Base-by-base conservation (phyloP, 1,284 basidiomycete species). In the Irpex sp. region DNA sequence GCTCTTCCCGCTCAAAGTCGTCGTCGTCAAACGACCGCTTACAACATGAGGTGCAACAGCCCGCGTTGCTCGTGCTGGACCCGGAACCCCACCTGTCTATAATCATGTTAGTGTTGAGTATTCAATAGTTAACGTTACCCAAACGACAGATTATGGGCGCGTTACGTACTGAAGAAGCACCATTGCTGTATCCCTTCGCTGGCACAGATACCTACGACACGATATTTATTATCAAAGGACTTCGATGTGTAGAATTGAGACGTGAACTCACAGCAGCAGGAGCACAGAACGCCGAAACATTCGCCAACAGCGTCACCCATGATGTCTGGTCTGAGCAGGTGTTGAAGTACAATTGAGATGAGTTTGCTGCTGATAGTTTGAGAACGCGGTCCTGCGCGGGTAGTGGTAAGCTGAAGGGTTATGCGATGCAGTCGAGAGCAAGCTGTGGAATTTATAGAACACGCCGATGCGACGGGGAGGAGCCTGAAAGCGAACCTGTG, bases 231-330 rank as follows among this genome's bases (percentile, higher is more conserved):
- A 6, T 17, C n/a, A n/a, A n/a, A n/a, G n/a, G n/a, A n/a, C n/a
- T n/a, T n/a, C n/a, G n/a, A n/a, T n/a, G n/a, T n/a, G 51, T 13
- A 31, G 31, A 51, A 15, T 9, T 9, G 11, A 52, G 15, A 15
- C 17, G 6, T n/a, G 8, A 19, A 62, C 67, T 44, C 57, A 70
- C 69, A 70, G 61, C 66, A 68, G 17, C 54, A 44, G n/a, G 62
- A 65, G 49, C 66, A 70, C 19, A 65, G 58, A 17, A n/a, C 55
- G 5, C 47, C 58, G 48, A 60, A 67, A 21, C 55, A 47, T 5
- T 70, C 65, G 36, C 61, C 62, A 36, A 48, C 19, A 2, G 47
- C 26, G 26, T 64, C 63, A 38, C 49, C 49, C 65, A 66, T 64
- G 6, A 44, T 55, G 13, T 48, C 19, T 19, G 19, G 58, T 37